Evolutionary conservation across 2,329 filamentous ascomycete genomes (phyloP), one percentile per base, ranked within the genome.

Genomic region (Berkeleyomyces basicola): DNA sequence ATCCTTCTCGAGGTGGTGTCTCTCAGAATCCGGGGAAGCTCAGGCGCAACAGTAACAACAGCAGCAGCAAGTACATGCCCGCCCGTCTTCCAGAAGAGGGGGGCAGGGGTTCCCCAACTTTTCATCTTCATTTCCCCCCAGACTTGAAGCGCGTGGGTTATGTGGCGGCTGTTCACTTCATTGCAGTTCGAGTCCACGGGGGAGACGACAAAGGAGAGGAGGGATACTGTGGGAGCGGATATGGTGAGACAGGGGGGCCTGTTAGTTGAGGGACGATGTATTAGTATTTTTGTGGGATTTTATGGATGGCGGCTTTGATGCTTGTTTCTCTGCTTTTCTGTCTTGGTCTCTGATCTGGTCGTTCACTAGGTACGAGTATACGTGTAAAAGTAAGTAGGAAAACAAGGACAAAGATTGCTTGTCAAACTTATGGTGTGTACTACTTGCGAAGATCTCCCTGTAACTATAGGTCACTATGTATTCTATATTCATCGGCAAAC

Each of bases 41-140:
- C 10, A 37, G 37, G 36, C n/a, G 11, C 10, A 14, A 9, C 42
- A 43, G 51, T 2, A 31, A 36, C 4, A 39, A 16, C 36, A 39
- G 33, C 33, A 4, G 16, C 14, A 46, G 16, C 14, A 5, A n/a
- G 16, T 4, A 5, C 42, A 44, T 2, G 2, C 23, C 23, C 23
- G 23, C 23, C 23, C 23, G 23, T 23, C 23, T 23, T 23, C 23
- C 23, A 23, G 23, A 23, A 23, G 23, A 23, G 23, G 23, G 23
- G 23, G 23, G 37, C 47, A 61, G 16, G 59, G 59, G 36, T 61
- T 61, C 59, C 59, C 59, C 59, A 61, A 61, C 7, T 36, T 14
- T 46, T 37, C 40, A 16, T 36, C 14, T 10, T 40, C 14, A 46
- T 39, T 37, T 57, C 23, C 53, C 16, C 33, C 33, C 7, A n/a